A percentile compares a stretch with the other conserved stretches of the same genome.
Conservation (phyloP, 2,329 filamentous ascomycete genomes). For the Neofusicoccum sp. region DNA sequence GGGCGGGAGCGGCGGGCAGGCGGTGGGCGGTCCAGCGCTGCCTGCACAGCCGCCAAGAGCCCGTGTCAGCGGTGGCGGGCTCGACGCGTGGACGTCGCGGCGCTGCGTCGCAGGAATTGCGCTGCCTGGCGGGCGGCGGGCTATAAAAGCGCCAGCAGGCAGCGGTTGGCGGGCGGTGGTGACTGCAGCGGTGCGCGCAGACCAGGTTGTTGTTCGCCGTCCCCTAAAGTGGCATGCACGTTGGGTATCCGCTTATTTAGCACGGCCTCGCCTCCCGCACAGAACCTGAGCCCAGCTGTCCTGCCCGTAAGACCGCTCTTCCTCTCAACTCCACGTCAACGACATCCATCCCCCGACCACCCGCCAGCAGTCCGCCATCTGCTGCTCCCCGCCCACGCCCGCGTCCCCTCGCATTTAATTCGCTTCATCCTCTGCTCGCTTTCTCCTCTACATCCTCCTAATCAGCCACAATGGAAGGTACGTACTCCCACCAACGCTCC, state of each 20-base stretch:
- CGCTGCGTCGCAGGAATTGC: slow-evolving; percentile 4
- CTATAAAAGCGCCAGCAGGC: not conserved
- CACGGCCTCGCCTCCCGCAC: slow-evolving; percentile 41
- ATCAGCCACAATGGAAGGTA: slow-evolving; percentile 63
- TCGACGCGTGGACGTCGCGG: slow-evolving; percentile 15
- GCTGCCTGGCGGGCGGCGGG: not conserved
- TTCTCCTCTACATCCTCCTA: slow-evolving; percentile 19
- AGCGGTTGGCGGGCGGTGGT: slow-evolving; percentile 6
- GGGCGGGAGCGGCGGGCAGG: slow-evolving; percentile 14
- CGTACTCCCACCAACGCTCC: slow-evolving; percentile 39
- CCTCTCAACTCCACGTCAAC: slow-evolving; percentile 28
- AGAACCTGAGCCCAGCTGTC: slow-evolving; percentile 28
- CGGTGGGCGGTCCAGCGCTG: slow-evolving; percentile 11
- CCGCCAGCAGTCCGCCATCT: slow-evolving; percentile 18
- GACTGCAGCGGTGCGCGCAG: slow-evolving; percentile 10
- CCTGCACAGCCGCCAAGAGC: slow-evolving; percentile 10
- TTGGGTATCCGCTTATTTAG: slow-evolving; percentile 40
- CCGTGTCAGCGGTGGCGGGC: slow-evolving; percentile 12
- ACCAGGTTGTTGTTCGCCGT: slow-evolving; percentile 13
- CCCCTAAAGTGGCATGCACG: slow-evolving; percentile 18
- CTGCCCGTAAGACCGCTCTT: slow-evolving; percentile 39
- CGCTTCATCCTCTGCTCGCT: slow-evolving; percentile 19
- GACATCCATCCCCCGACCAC: slow-evolving; percentile 15
- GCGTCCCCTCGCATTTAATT: slow-evolving; percentile 24
- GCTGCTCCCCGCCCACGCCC: slow-evolving; percentile 25